Percentiles rank a stretch among this genome's conserved stretches.
Evolutionary conservation across 257 asterid species (phyloP).

Genomic region (Solanum appendiculatum): DNA sequence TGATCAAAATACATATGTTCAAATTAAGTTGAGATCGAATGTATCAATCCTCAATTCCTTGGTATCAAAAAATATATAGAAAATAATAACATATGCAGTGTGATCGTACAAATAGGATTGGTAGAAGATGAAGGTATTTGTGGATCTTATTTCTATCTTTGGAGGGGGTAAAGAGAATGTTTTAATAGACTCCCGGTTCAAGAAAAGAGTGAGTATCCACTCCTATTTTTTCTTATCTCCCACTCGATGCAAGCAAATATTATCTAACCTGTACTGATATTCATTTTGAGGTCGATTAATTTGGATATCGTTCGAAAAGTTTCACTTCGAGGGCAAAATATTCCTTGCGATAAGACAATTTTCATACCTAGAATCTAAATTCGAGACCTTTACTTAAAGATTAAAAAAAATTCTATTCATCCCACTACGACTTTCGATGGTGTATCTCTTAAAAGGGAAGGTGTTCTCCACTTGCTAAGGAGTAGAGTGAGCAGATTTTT

Average conservation of each 20-base stretch:
- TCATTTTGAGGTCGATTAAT: neutral
- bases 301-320: neutral
- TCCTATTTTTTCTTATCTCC: too few relatives aligned
- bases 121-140: fast-evolving
- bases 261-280: too few relatives aligned
- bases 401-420: neutral
- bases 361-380: neutral
- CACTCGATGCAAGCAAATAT: too few relatives aligned
- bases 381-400: fast-evolving
- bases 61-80: too few relatives aligned
- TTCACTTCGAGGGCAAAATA: neutral
- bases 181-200: too few relatives aligned
- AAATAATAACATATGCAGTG: neutral
- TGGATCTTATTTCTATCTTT: too few relatives aligned
- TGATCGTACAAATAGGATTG: too few relatives aligned
- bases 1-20: too few relatives aligned
- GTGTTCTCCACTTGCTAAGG: neutral
- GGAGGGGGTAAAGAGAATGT: fast-evolving
- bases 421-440: fast-evolving
- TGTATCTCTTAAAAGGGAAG: neutral
- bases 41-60: neutral
- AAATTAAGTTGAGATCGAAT: too few relatives aligned
- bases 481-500: neutral
- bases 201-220: too few relatives aligned
- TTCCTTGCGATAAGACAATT: neutral